Conservation (phyloP, 495 filamentous ascomycete genomes). For the Xylaria telfairii region DNA sequence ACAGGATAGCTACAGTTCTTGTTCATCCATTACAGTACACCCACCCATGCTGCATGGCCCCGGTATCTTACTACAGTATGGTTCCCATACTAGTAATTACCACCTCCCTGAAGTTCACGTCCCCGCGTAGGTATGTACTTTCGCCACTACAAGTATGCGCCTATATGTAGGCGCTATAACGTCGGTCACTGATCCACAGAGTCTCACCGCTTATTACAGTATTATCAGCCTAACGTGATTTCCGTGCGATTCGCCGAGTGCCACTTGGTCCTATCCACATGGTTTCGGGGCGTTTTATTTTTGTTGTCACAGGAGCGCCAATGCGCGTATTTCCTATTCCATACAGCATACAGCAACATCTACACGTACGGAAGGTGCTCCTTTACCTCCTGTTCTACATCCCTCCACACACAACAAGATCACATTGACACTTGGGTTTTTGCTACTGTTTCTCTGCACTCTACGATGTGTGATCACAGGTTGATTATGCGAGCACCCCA, state of each 20-base stretch:
- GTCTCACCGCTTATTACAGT: conserved; percentile 24
- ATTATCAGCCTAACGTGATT: conserved; percentile 1
- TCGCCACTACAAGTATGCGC: conserved; percentile 4
- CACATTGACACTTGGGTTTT: conserved; percentile 3
- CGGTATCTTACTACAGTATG: conserved; percentile 23
- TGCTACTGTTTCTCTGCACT: conserved; percentile 8
- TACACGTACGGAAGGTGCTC: neutral
- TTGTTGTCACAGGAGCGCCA: conserved; percentile 17
- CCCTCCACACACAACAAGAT: conserved; percentile 12
- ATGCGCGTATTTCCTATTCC: conserved; percentile 14
- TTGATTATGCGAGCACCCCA: conserved; percentile 24
- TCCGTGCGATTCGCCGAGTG: conserved; percentile 17
- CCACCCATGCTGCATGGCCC: conserved; percentile 6
- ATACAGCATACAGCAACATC: conserved; percentile 6
- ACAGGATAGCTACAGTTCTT: neutral
- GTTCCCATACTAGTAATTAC: conserved; percentile 4
- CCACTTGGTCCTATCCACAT: conserved; percentile 24
- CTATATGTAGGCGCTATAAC: conserved; percentile 14
- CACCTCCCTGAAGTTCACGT: conserved; percentile 14
- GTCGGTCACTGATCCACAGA: conserved; percentile 17
- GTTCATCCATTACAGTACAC: neutral
- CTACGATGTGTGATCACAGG: conserved; percentile 21
- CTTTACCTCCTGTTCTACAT: conserved; percentile 10
- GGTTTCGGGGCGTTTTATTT: conserved; percentile 14
- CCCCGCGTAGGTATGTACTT: neutral